Evolutionary conservation across 306 rosid genomes (phyloP), one percentile per base, ranked within the genome.

Genomic region (Fagus crenata): DNA sequence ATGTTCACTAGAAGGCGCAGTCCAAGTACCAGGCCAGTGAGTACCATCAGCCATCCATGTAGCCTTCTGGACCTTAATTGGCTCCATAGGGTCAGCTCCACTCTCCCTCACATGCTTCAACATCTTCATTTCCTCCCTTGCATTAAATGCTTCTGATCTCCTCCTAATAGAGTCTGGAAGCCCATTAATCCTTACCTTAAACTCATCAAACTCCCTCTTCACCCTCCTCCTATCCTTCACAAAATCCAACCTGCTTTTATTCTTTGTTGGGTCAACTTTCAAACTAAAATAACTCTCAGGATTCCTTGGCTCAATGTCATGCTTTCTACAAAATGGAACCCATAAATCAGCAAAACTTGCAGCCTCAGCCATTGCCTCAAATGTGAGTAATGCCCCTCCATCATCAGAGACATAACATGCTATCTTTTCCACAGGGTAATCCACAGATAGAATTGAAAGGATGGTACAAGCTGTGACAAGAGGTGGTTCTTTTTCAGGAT

Each of bases 1-100:
- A 54, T 87, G 90, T 43, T 84, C 88, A 1, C 80, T 33, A 8
- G 81, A 70, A 42, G 90, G 40, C 17, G 33, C 12, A 43, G 75
- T 40, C 90, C 90, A 87, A 51, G 90, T 82, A 5, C 90, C 90
- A 1, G 90, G 90, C 90, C 90, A 87, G 0, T 87, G 88, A 13
- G 88, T 82, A 1, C 88, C 90, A 74, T 87, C 90, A 53, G 90
- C 90, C 90, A 87, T 87, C 90, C 90, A 87, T 1, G 88, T 87
- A 4, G 90, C 86, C 77, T 87, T 87, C 39, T 70, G 60, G 28
- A 84, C 88, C 69, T 80, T 87, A 15, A 87, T 5, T 0, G 83
- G 77, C 60, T 82, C 88, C 4, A 82, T 17, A 67, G 85, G 85
- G 40, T 84, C 86, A 14, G 83, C 80, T 1, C 83, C 85, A 2